Conservation (phyloP, 1,284 basidiomycete species). For the Rhodotorula sp. region DNA sequence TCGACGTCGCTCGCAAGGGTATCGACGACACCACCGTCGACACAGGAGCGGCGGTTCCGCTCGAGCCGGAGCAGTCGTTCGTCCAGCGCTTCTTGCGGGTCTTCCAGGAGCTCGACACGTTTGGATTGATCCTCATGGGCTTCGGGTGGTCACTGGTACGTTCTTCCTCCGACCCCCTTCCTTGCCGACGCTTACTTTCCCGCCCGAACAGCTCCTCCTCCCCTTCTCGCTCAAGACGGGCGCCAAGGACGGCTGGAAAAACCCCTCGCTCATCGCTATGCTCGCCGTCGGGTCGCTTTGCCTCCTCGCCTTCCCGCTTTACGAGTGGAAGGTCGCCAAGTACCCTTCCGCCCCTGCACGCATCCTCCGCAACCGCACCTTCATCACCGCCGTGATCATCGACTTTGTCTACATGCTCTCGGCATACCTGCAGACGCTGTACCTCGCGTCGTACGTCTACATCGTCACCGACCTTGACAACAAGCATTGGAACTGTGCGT, state of each 20-base stretch:
- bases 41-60: no score
- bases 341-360: slow-evolving; percentile 29
- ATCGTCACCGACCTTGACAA: slow-evolving; percentile 45
- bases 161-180: background rate
- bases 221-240: slow-evolving; percentile 36
- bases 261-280: slow-evolving; percentile 40
- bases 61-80: no score
- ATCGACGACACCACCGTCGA: no score
- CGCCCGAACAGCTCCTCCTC: slow-evolving; percentile 19
- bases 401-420: slow-evolving; percentile 32
- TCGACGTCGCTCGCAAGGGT: no score
- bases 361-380: slow-evolving; percentile 24
- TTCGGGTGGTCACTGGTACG: slow-evolving; percentile 29
- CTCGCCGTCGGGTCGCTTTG: slow-evolving; percentile 31
- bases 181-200: background rate
- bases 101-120: slow-evolving; percentile 32
- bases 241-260: slow-evolving; percentile 36
- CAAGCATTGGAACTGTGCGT: background rate
- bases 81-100: background rate
- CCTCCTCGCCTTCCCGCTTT: slow-evolving; percentile 26
- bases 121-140: slow-evolving; percentile 42
- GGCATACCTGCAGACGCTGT: slow-evolving; percentile 17
- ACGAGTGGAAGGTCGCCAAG: slow-evolving; percentile 31
- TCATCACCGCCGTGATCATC: slow-evolving; percentile 24
- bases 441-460: slow-evolving; percentile 46